Conservation (phyloP, 2,329 filamentous ascomycete species). For the Colletotrichum lentis region DNA sequence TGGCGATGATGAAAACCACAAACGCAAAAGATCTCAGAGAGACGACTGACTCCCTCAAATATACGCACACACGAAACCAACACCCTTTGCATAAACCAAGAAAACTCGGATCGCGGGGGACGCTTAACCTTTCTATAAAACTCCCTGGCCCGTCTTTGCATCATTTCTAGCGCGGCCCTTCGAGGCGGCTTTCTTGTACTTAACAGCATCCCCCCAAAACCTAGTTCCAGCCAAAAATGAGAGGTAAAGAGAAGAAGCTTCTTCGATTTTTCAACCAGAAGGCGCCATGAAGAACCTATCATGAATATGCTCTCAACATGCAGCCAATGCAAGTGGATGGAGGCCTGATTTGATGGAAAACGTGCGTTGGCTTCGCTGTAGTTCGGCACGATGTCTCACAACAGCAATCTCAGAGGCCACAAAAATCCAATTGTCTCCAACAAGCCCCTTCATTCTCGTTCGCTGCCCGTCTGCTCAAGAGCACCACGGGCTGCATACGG, state of each 20-base stretch:
- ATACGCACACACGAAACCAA: conserved; percentile 22
- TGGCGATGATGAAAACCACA: not conserved
- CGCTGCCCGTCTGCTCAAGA: not conserved
- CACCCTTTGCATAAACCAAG: conserved; percentile 24
- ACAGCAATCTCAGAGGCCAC: no score
- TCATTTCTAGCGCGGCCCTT: conserved; percentile 32
- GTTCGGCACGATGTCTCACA: no score
- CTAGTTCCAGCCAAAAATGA: conserved; percentile 30
- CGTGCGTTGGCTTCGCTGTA: no score
- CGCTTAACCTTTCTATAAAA: conserved; percentile 19
- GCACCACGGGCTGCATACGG: not conserved
- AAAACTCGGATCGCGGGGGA: conserved; percentile 29
- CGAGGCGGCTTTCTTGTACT: conserved; percentile 36
- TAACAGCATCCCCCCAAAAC: conserved; percentile 25
- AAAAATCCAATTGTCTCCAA: no score
- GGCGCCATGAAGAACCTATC: not conserved
- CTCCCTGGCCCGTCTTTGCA: conserved; percentile 26
- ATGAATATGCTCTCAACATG: not conserved
- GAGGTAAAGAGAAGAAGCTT: conserved; percentile 25
- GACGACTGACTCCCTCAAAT: not conserved
- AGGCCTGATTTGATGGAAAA: no score
- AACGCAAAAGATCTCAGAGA: not conserved
- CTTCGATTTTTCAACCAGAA: not conserved
- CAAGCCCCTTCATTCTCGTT: not conserved
- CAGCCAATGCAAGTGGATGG: no score